A percentile compares a stretch with the other conserved stretches of the same genome.
Evolutionary conservation across 2,329 filamentous ascomycete genomes (phyloP).

Genomic region (Alternaria incomplexa): DNA sequence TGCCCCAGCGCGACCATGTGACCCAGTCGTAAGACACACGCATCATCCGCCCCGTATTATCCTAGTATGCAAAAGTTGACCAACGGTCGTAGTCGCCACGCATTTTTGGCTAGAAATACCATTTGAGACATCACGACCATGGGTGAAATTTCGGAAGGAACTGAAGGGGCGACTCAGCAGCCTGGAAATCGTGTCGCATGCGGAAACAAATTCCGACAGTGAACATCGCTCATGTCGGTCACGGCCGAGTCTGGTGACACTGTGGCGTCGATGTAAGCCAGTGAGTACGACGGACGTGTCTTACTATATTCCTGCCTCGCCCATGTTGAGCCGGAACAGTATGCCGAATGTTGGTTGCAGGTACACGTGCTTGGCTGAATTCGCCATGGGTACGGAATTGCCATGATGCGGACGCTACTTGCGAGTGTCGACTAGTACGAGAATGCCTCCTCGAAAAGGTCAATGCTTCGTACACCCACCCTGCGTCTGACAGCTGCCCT

Average conservation of each 20-base stretch:
- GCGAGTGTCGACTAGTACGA: constrained; percentile 52
- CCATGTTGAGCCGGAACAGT: not conserved
- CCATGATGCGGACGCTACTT: not conserved
- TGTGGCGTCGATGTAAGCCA: not conserved
- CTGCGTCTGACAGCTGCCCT: constrained; percentile 67
- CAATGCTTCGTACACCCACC: constrained; percentile 68
- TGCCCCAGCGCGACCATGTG: not conserved
- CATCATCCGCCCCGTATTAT: too few species aligned
- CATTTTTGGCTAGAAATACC: not conserved
- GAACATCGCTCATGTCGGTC: not conserved
- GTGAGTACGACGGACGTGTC: not conserved
- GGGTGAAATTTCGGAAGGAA: not conserved
- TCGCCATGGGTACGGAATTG: not conserved
- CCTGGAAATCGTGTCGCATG: not conserved
- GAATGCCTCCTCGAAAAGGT: constrained; percentile 79
- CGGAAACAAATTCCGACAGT: not conserved
- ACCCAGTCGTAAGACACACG: too few species aligned
- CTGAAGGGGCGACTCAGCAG: not conserved
- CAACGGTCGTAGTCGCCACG: not conserved
- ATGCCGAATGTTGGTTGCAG: not conserved
- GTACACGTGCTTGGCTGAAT: not conserved
- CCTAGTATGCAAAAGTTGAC: not conserved
- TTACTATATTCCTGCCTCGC: not conserved
- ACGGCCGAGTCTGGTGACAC: not conserved
- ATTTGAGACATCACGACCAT: not conserved